Evolutionary conservation across 306 rosid species (phyloP), one percentile per base, ranked within the genome.

Genomic region (Sophora flavescens): DNA sequence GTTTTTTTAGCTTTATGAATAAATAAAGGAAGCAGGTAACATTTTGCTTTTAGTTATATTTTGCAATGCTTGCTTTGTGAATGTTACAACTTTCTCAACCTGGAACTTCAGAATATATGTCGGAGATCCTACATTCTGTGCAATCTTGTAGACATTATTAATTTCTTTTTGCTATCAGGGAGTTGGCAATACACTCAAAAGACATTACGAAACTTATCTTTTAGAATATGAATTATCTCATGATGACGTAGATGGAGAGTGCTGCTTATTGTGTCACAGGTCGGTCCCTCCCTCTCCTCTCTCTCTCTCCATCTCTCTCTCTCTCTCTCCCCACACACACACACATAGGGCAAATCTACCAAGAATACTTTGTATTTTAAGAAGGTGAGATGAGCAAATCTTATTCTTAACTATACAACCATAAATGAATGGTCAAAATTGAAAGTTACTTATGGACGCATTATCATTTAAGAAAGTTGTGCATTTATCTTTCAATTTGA

Each of bases 201-300:
- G 97, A 59, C 98, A 95, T 78, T 95, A 95, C 0, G 97, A 95
- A 82, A 90, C 98, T 22, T 95, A 95, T 79, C 97, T 92, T 70
- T 83, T 92, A 52, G 98, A 95, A 67, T 95, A 95, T 41, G 97
- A 94, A 83, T 83, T 92, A 80, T 90, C 97, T 84, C 98, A 92
- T 62, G 98, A 95, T 66, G 98, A 95, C 45, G 97, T 92, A 56
- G 98, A 95, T 80, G 98, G 98, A 75, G 98, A 92, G 79, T 95
- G 96, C 85, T 95, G 98, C 87, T 89, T 95, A 81, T 68, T 85
- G 74, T 85, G 88, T 72, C 88, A 79, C 82, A 81, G 86, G 88
- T 85, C 14, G 54, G 2, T 78, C 36, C 68, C 52, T 15, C 28
- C 61, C 14, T 67, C 2, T 0, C 6, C 2, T 41, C 32, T 41